phyloP scores from a whole-genome alignment of 2,329 filamentous ascomycete species.

The Periglandula ipomoeae region DNA sequence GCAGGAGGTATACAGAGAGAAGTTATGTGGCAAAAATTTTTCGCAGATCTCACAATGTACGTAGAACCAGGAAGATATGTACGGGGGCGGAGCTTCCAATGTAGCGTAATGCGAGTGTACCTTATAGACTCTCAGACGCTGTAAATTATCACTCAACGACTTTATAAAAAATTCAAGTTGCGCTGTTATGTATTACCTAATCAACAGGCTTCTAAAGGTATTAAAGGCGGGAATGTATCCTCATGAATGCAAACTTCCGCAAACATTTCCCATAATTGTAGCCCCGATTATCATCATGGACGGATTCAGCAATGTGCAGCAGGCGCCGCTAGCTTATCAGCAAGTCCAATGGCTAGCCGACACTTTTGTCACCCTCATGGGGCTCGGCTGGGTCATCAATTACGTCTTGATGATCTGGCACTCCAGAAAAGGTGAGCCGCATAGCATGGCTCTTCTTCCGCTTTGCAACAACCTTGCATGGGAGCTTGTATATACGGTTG shows the following conservation, averaged over 20 bases:
- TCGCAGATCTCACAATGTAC: neutral
- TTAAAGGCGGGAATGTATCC: slow-evolving; percentile 3
- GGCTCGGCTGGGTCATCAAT: slow-evolving; percentile 11
- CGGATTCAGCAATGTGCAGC: slow-evolving; percentile 6
- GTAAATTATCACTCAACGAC: neutral
- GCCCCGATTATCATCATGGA: slow-evolving; percentile 5
- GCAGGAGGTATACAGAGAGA: neutral
- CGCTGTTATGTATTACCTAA: neutral
- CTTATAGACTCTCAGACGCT: neutral
- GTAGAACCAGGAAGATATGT: neutral
- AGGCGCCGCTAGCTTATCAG: slow-evolving; percentile 8
- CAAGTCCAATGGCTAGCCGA: slow-evolving; percentile 10
- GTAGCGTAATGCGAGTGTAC: neutral
- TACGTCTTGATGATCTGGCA: slow-evolving; percentile 10
- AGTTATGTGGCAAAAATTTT: neutral
- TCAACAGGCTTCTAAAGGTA: neutral
- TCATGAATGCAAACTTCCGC: neutral
- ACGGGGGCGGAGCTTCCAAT: neutral
- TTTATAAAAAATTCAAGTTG: neutral
- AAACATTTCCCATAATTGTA: neutral
- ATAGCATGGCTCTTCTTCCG: slow-evolving; percentile 11
- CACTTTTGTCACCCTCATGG: slow-evolving; percentile 8
- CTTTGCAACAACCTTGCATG: slow-evolving; percentile 12
- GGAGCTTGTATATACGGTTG: slow-evolving; percentile 9
- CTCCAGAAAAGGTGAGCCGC: slow-evolving; percentile 7